Evolutionary conservation across 768 basidiomycete genomes (phyloP), one percentile per base, ranked within the genome.

Genomic region (Mycena floridula): DNA sequence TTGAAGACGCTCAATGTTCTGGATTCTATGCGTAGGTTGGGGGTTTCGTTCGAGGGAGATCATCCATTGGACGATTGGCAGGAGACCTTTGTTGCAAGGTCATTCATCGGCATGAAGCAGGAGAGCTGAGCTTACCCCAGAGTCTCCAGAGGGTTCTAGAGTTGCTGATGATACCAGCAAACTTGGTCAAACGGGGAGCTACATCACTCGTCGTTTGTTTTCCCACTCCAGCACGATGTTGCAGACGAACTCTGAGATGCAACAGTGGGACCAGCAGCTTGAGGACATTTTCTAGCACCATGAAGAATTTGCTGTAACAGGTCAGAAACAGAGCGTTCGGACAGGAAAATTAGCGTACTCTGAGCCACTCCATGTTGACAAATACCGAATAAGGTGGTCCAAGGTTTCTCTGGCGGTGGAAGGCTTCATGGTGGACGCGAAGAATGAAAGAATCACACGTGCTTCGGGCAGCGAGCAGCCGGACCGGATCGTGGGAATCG

Each of bases 281-380:
- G 49, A 82, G 66, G 1, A 76, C 67, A 50, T 88, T 88, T 70
- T 89, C 79, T 5, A 89, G 62, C 53, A 89, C 84, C 77, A 80
- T 77, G 60, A 89, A 87, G 25, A 88, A 57, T 59, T 89, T 89
- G 64, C 87, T 89, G 51, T 21, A 56, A n/a, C n/a, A n/a, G 28
- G 37, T 45, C 3, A 18, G 12, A n/a, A 37, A 44, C 24, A 42
- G 26, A 15, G 40, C 44, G 45, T 39, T 24, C 25, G 24, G 43
- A 27, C 48, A 41, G 23, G n/a, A n/a, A n/a, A n/a, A n/a, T n/a
- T n/a, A 37, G 79, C 79, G 60, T 68, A 89, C 89, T 92, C 89
- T 77, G 78, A 88, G 22, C 89, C 89, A 59, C 79, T 83, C 85
- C 86, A 90, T 54, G 88, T 87, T 44, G 83, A 80, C 42, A 91